Evolutionary conservation across 768 basidiomycete species (phyloP).

Genomic region (Tylopilus plumbeoviolaceoides): DNA sequence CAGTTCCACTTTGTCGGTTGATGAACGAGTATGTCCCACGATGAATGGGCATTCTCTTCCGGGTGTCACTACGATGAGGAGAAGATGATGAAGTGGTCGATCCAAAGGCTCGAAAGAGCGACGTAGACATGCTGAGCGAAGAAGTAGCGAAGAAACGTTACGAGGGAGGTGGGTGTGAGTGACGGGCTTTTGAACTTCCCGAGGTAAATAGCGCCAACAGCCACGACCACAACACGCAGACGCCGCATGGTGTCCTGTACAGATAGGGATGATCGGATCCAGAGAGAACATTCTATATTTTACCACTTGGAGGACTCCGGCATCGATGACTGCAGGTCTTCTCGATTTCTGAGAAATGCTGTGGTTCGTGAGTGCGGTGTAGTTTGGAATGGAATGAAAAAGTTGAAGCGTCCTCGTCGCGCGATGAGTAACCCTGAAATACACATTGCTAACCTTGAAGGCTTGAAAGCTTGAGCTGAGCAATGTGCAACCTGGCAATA

Average conservation of each 20-base stretch:
- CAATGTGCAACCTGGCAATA: not conserved
- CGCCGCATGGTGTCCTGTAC: slow-evolving; percentile 12
- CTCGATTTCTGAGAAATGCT: slow-evolving; percentile 17
- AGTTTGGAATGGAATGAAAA: slow-evolving; percentile 3
- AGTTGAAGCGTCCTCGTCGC: not conserved
- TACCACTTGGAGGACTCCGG: slow-evolving; percentile 6
- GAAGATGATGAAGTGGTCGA: slow-evolving; percentile 10
- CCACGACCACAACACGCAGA: slow-evolving; percentile 18
- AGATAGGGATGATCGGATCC: slow-evolving; percentile 1
- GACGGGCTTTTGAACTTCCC: slow-evolving; percentile 12
- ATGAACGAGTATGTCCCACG: slow-evolving; percentile 30
- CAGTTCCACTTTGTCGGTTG: slow-evolving; percentile 32
- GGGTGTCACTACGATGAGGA: slow-evolving; percentile 9
- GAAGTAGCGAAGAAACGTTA: not conserved
- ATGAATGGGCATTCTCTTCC: slow-evolving; percentile 24
- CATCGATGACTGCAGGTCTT: slow-evolving; percentile 4
- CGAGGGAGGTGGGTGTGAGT: not conserved
- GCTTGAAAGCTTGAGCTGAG: not conserved
- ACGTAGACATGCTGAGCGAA: slow-evolving; percentile 16
- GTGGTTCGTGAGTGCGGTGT: slow-evolving; percentile 1
- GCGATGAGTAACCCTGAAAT: not conserved
- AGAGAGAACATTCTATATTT: slow-evolving; percentile 13
- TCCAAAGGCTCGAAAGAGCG: slow-evolving; percentile 20
- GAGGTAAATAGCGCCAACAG: slow-evolving; percentile 6
- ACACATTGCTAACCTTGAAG: not conserved